These are phyloP conservation scores for Ophiostoma quercus DNA, from an alignment of 2,329 filamentous ascomycete species.

Conservation along the genomic window DNA sequence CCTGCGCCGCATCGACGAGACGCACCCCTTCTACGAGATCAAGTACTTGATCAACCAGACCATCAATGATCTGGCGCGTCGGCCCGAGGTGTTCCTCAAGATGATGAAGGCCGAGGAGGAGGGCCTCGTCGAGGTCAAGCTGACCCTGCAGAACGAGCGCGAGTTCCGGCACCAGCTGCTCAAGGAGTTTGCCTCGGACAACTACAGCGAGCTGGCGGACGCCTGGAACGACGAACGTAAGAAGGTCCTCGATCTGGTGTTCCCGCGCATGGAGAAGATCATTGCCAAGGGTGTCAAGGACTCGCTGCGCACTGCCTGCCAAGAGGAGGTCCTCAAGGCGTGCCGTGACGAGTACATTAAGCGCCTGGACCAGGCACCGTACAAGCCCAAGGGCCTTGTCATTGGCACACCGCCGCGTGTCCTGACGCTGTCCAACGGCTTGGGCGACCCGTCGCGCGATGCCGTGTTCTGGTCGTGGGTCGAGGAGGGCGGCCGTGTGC, in stretches of 20 bases:
- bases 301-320: slow-evolving; percentile 85
- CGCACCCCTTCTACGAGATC: slow-evolving; percentile 95
- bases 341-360: slow-evolving; percentile 86
- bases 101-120: slow-evolving; percentile 98
- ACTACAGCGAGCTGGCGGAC: slow-evolving; percentile 89
- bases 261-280: slow-evolving; percentile 73
- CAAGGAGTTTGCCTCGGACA: slow-evolving; percentile 84
- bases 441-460: slow-evolving; percentile 66
- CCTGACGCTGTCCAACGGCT: slow-evolving; percentile 79
- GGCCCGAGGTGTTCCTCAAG: slow-evolving; percentile 86
- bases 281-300: slow-evolving; percentile 94
- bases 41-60: slow-evolving; percentile 93
- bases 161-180: slow-evolving; percentile 73
- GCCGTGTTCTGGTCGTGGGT: slow-evolving; percentile 88
- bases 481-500: slow-evolving; percentile 82
- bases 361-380: slow-evolving; percentile 90
- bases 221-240: slow-evolving; percentile 87
- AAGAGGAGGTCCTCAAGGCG: slow-evolving; percentile 81
- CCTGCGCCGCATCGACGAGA: slow-evolving; percentile 84
- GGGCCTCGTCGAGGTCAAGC: slow-evolving; percentile 78
- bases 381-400: slow-evolving; percentile 89
- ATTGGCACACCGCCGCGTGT: slow-evolving; percentile 84
- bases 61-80: slow-evolving; percentile 70
- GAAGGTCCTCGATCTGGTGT: slow-evolving; percentile 75
- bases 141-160: slow-evolving; percentile 69